phyloP scores from a whole-genome alignment of 805 yeast species.

The Sporopachydermia quercuum region DNA sequence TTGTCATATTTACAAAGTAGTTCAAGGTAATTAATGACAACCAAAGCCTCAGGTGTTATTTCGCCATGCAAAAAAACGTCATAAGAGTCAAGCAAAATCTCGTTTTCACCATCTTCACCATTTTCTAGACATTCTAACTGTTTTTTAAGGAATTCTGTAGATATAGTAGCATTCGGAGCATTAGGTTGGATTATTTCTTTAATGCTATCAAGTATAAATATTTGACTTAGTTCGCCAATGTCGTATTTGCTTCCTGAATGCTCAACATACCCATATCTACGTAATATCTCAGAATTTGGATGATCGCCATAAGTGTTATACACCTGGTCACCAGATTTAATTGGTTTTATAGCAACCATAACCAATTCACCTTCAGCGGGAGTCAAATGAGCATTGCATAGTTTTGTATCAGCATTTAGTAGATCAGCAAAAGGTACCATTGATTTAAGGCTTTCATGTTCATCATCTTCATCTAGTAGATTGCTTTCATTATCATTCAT shows the following conservation, averaged over 20 bases:
- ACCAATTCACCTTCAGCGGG: constrained; percentile 31
- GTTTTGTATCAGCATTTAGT: constrained; percentile 68
- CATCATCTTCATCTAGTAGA: constrained; percentile 20
- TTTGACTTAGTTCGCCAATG: constrained; percentile 58
- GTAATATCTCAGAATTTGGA: constrained; percentile 78
- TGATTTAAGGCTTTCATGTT: constrained; percentile 37
- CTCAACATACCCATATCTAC: constrained; percentile 90
- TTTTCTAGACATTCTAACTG: constrained; percentile 19
- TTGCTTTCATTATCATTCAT: constrained; percentile 10
- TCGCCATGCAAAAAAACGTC: constrained; percentile 48
- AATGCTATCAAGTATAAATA: constrained; percentile 25
- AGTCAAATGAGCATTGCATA: constrained; percentile 55
- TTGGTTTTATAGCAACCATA: constrained; percentile 57
- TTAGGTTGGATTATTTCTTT: constrained; percentile 10
- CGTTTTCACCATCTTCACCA: constrained; percentile 20
- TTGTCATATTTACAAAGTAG: constrained; percentile 17
- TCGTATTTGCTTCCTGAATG: constrained; percentile 56
- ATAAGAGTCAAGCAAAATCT: constrained; percentile 38
- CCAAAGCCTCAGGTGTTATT: constrained; percentile 39
- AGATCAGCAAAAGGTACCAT: constrained; percentile 93
- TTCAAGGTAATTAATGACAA: constrained; percentile 38
- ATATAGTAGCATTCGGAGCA: constrained; percentile 5
- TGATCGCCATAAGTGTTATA: constrained; percentile 84
- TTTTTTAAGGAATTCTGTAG: constrained; percentile 20
- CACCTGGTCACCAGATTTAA: constrained; percentile 54